Conservation (phyloP, 2,329 filamentous ascomycete species). For the Pseudogymnoascus sp. region DNA sequence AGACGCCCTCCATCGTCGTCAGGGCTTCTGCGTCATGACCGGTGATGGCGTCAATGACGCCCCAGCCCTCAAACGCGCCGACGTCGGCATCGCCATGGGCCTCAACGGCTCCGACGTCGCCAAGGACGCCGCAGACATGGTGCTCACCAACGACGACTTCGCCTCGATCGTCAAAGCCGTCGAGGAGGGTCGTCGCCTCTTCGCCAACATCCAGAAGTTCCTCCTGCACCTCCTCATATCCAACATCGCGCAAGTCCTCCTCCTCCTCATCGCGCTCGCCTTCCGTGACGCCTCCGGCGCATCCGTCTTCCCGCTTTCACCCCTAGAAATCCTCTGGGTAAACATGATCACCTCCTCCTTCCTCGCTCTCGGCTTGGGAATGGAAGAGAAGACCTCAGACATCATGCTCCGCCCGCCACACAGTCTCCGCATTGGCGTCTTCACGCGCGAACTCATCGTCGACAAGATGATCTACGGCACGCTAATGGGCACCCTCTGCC, state of each 20-base stretch:
- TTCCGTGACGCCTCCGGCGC: constrained; percentile 53
- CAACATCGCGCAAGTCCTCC: constrained; percentile 62
- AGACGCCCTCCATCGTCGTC: constrained; percentile 61
- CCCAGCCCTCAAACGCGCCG: constrained; percentile 62
- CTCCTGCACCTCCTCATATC: constrained; percentile 58
- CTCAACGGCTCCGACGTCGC: constrained; percentile 63
- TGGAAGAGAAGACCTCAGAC: constrained; percentile 61
- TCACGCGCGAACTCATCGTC: constrained; percentile 54
- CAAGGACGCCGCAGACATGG: constrained; percentile 79
- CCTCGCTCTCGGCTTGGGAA: constrained; percentile 62
- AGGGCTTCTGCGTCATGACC: constrained; percentile 65
- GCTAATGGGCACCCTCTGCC: constrained; percentile 54
- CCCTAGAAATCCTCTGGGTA: constrained; percentile 68
- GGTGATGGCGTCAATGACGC: constrained; percentile 70
- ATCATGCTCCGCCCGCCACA: constrained; percentile 60
- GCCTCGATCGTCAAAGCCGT: constrained; percentile 69
- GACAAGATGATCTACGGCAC: constrained; percentile 61
- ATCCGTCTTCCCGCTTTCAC: constrained; percentile 62
- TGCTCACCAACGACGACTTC: constrained; percentile 82
- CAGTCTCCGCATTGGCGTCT: constrained; percentile 50
- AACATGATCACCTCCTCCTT: constrained; percentile 67
- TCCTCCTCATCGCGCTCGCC: constrained; percentile 58
- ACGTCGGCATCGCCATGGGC: constrained; percentile 71
- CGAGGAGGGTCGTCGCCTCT: constrained; percentile 59
- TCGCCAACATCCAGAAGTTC: constrained; percentile 69